Percentiles rank a stretch among this genome's conserved stretches.
Evolutionary conservation across 1,284 basidiomycete genomes (phyloP).

Genomic region (Agaricales sp.): DNA sequence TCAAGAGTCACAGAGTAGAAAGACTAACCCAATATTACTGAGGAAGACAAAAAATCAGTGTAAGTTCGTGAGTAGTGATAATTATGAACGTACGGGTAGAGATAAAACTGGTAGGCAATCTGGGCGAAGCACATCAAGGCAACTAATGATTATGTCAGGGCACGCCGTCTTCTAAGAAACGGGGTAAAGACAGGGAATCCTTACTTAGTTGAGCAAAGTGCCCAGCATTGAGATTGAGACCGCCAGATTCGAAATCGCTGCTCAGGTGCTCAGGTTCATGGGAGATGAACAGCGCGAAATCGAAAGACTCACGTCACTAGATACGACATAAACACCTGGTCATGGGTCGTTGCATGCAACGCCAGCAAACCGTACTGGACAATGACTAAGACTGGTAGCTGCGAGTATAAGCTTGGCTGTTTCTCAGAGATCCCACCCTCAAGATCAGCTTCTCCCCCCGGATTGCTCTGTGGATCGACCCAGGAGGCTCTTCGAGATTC

Average conservation of each 20-base stretch:
- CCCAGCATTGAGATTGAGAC: slow-evolving; percentile 65
- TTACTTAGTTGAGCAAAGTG: slow-evolving; percentile 76
- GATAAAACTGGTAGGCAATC: slow-evolving; percentile 74
- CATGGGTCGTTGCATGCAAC: slow-evolving; percentile 74
- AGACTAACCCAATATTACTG: slow-evolving; percentile 45
- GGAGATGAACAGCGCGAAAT: neutral
- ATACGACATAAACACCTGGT: slow-evolving; percentile 77
- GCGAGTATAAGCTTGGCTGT: slow-evolving; percentile 50
- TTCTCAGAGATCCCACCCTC: slow-evolving; percentile 32
- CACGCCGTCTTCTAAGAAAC: slow-evolving; percentile 4
- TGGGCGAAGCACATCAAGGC: slow-evolving; percentile 75
- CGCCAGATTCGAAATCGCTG: slow-evolving; percentile 63
- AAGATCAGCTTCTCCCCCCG: slow-evolving; percentile 24
- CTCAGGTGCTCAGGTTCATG: slow-evolving; percentile 7
- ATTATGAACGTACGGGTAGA: slow-evolving; percentile 70
- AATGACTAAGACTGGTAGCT: slow-evolving; percentile 63
- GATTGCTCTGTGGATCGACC: slow-evolving; percentile 10
- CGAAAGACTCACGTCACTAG: slow-evolving; percentile 58
- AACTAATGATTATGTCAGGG: slow-evolving; percentile 31
- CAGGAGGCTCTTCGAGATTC: slow-evolving; percentile 30
- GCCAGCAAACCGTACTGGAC: slow-evolving; percentile 73
- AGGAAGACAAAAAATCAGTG: slow-evolving; percentile 15
- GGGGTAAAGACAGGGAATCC: slow-evolving; percentile 13
- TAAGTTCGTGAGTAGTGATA: slow-evolving; percentile 13
- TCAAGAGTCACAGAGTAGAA: slow-evolving; percentile 1